Conservation (phyloP, 2,329 filamentous ascomycete genomes). For the Aureobasidium leucospermi region DNA sequence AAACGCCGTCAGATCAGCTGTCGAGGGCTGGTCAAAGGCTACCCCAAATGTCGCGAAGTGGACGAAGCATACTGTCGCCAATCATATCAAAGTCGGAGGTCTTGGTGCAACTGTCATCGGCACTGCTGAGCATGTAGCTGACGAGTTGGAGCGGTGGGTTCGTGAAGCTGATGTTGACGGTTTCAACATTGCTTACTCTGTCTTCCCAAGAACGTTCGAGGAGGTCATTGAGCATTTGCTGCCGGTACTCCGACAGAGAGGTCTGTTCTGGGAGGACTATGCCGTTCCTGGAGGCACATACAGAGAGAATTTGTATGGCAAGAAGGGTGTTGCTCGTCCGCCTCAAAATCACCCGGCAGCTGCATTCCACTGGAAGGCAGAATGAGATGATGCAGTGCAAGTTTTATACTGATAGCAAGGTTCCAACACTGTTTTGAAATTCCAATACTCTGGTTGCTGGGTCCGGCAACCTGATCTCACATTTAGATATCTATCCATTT, state of each 20-base stretch:
- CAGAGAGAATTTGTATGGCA: conserved; percentile 24
- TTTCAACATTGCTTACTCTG: conserved; percentile 64
- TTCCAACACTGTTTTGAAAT: too few species aligned
- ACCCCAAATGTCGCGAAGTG: conserved; percentile 53
- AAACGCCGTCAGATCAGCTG: conserved; percentile 51
- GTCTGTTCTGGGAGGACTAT: conserved; percentile 22
- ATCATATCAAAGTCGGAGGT: conserved; percentile 61
- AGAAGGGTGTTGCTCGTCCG: conserved; percentile 18
- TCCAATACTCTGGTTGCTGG: too few species aligned
- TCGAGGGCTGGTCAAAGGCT: conserved; percentile 49
- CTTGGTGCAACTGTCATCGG: conserved; percentile 59
- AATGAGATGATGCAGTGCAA: neutral
- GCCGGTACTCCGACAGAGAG: conserved; percentile 30
- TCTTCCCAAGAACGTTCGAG: conserved; percentile 61
- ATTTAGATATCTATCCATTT: too few species aligned
- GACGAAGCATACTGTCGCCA: conserved; percentile 64
- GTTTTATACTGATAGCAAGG: neutral
- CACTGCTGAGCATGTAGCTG: conserved; percentile 57
- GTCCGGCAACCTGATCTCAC: too few species aligned
- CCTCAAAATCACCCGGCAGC: conserved; percentile 20
- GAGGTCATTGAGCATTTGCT: conserved; percentile 52
- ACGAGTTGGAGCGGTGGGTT: conserved; percentile 61
- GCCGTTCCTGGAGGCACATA: conserved; percentile 1
- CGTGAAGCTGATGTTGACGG: conserved; percentile 64
- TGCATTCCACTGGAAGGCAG: conserved; percentile 14